Percentiles rank a stretch among this genome's conserved stretches.
phyloP scores from a whole-genome alignment of 495 filamentous ascomycete species.

The Hyaloscypha hepaticicola region DNA sequence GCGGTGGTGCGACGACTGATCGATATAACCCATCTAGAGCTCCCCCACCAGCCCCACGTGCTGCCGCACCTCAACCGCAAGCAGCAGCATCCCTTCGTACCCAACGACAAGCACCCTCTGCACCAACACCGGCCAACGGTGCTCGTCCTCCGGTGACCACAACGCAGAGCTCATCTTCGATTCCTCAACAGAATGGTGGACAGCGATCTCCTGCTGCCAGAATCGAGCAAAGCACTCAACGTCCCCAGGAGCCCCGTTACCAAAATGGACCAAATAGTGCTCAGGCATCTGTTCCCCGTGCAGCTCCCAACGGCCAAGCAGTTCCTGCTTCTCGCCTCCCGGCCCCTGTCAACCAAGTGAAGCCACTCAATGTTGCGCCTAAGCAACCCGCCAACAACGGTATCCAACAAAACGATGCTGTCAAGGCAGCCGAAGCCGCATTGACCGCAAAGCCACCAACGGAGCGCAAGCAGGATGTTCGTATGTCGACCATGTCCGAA shows the following conservation, averaged over 20 bases:
- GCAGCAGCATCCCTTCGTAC: constrained; percentile 45
- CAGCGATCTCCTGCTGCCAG: constrained; percentile 15
- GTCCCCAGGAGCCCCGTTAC: constrained; percentile 28
- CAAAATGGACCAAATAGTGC: constrained; percentile 25
- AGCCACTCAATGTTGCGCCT: constrained; percentile 85
- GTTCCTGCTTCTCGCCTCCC: constrained; percentile 57
- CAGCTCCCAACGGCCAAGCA: constrained; percentile 49
- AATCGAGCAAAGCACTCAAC: constrained; percentile 21
- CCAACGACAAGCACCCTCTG: constrained; percentile 51
- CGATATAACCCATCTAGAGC: constrained; percentile 83
- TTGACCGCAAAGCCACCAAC: constrained; percentile 70
- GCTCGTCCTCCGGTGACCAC: constrained; percentile 37
- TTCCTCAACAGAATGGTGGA: constrained; percentile 24
- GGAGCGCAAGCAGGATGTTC: constrained; percentile 79
- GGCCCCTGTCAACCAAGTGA: constrained; percentile 66
- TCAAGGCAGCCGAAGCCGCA: constrained; percentile 80
- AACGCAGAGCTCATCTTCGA: constrained; percentile 41
- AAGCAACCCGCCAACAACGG: constrained; percentile 61
- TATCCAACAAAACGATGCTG: constrained; percentile 52
- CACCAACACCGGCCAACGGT: constrained; percentile 42
- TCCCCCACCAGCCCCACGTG: constrained; percentile 57
- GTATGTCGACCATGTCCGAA: constrained; percentile 97
- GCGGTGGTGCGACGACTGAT: constrained; percentile 49
- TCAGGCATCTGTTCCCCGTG: constrained; percentile 44
- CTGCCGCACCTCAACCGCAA: constrained; percentile 43